phyloP scores from a whole-genome alignment of 768 basidiomycete genomes.

The Lactifluus volemus region DNA sequence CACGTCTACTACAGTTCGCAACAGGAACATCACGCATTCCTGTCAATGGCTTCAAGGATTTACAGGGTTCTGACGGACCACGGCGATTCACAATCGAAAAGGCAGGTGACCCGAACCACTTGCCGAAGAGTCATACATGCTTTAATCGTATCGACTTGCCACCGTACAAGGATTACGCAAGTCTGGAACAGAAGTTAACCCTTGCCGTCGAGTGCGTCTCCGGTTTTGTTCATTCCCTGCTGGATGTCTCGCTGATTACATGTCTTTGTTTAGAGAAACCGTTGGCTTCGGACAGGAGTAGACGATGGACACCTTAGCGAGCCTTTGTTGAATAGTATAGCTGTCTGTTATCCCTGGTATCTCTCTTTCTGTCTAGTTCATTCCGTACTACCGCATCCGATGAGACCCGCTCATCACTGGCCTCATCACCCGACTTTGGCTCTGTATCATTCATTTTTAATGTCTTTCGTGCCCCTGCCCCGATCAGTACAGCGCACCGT shows the following conservation, averaged over 20 bases:
- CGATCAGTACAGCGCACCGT: neutral
- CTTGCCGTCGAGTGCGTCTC: slow-evolving; percentile 81
- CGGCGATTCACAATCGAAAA: slow-evolving; percentile 98
- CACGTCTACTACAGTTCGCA: slow-evolving; percentile 90
- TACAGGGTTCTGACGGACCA: slow-evolving; percentile 97
- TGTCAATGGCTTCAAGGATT: slow-evolving; percentile 97
- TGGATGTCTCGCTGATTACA: slow-evolving; percentile 6
- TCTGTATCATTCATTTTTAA: neutral
- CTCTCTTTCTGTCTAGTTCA: neutral
- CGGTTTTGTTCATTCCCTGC: slow-evolving; percentile 10
- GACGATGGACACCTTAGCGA: neutral
- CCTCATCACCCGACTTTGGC: neutral
- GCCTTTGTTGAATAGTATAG: neutral
- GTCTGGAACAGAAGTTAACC: slow-evolving; percentile 90
- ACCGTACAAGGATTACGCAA: slow-evolving; percentile 95
- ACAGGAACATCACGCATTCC: slow-evolving; percentile 96
- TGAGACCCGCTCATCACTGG: neutral
- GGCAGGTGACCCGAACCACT: slow-evolving; percentile 89
- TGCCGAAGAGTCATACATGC: slow-evolving; percentile 95
- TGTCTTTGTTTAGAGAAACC: slow-evolving; percentile 56
- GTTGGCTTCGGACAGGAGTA: slow-evolving; percentile 93
- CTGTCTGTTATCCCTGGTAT: neutral
- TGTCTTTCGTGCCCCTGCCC: neutral
- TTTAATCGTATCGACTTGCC: slow-evolving; percentile 97
- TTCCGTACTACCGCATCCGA: neutral